Evolutionary conservation across 83 land plant genomes (phyloP), one percentile per base, ranked within the genome.

Genomic region (Picea abies): DNA sequence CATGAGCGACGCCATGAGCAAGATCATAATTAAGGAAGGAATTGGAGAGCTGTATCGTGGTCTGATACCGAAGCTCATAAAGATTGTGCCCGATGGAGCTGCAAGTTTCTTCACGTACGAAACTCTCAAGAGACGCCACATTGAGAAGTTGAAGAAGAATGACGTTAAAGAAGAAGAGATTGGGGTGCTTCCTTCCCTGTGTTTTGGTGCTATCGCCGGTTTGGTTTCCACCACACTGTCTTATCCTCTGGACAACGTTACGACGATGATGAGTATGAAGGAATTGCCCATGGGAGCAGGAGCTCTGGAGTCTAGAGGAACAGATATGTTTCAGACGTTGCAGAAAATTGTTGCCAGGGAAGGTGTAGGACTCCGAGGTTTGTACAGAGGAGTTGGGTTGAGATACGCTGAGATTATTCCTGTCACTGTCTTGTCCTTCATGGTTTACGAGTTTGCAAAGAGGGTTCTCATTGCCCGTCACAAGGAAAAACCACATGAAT

Each of bases 61-160:
- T 1, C 29, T 88, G 17, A 67, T 67, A 19, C 89, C 90, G 2
- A 71, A 62, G 23, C 66, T 88, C 5, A 26, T 86, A 3, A 79
- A 82, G 32, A 83, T 86, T 72, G 83, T 88, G 3, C 90, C 85
- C 4, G 75, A 64, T 37, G 89, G 89, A 56, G 90, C 86, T 26
- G 83, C 85, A 16, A 75, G 88, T 52, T 88, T 88, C 83, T 86
- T 80, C 81, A 83, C 90, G 8, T 88, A 86, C 22, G 90, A 88
- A 49, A 20, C 78, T 60, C 78, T 88, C 44, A 86, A 80, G 58
- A 83, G 66, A 9, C 41, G 65, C 35, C 56, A 60, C 63, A 14
- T 39, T 19, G 84, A 84, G 79, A 56, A 79, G 23, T 0, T 11
- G 22, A 20, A 52, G 80, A 60, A 56, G 8, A 22, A 20, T 79